Conservation (phyloP, 1,284 basidiomycete genomes). For the Anthracocystis panici-leucophaei region DNA sequence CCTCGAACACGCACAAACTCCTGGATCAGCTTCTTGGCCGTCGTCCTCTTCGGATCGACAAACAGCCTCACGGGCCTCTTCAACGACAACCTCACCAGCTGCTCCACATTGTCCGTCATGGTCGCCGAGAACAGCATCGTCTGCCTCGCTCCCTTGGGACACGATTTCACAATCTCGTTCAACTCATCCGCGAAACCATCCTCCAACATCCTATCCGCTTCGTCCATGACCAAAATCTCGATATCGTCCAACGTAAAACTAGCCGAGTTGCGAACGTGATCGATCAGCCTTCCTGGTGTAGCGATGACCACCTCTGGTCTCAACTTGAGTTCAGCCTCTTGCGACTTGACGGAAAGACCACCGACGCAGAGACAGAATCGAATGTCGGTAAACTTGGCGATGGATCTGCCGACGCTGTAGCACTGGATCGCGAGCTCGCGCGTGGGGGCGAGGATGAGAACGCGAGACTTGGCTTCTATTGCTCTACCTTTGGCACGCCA, state of each 20-base stretch:
- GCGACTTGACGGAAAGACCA: conserved; percentile 91
- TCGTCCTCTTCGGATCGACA: conserved; percentile 91
- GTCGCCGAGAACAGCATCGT: conserved; percentile 95
- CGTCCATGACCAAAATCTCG: conserved; percentile 99
- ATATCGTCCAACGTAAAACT: conserved; percentile 93
- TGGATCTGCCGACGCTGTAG: conserved; percentile 90
- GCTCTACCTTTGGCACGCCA: conserved; percentile 85
- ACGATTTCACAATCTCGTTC: conserved; percentile 91
- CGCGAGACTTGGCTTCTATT: conserved; percentile 91
- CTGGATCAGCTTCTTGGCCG: conserved; percentile 88
- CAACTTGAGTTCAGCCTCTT: conserved; percentile 93
- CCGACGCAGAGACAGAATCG: conserved; percentile 97
- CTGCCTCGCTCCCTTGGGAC: conserved; percentile 74
- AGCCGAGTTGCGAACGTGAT: conserved; percentile 94
- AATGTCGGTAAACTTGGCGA: conserved; percentile 88
- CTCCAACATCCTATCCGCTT: conserved; percentile 98
- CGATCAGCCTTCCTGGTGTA: conserved; percentile 96
- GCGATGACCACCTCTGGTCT: conserved; percentile 98
- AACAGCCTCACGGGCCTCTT: conserved; percentile 83
- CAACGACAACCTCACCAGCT: conserved; percentile 91
- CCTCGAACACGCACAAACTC: conserved; percentile 77
- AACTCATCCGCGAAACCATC: conserved; percentile 96
- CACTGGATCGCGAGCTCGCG: conserved; percentile 98
- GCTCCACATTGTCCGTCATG: conserved; percentile 96
- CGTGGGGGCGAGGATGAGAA: conserved; percentile 92